Evolutionary conservation across 768 basidiomycete genomes (phyloP), one percentile per base, ranked within the genome.

Genomic region (Lentinula aciculospora): DNA sequence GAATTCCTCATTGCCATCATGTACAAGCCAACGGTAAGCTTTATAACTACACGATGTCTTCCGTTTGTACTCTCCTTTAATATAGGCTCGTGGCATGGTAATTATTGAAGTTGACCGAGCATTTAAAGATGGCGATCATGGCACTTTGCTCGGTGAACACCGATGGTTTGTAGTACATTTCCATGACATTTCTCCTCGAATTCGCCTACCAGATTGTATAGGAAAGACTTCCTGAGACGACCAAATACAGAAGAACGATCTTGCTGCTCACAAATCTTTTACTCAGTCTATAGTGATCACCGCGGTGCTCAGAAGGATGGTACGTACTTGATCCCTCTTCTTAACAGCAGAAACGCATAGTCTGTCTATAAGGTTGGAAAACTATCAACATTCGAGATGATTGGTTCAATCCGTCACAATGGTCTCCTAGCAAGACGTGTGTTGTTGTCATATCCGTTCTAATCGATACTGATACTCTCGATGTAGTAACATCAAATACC

Each of bases 241-340:
- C 54, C 54, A 21, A 44, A 8, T 28, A 17, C 8, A 3, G 54
- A 55, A 19, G 54, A 55, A 31, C 23, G 23, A 44, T 3, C 3
- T 21, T 36, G 54, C 23, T 28, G 28, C 23, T 42, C 54, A 6
- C 40, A 55, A 32, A 44, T 55, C 10, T 55, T 44, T 17, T 34
- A 55, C 21, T 55, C 54, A 5, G 27, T 27, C 4, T 55, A 55
- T 23, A 29, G 1, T 8, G 42, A 28, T 9, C 40, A 46, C 37
- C 54, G 54, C 15, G 44, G 23, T 19, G 54, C 54, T 3, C 54
- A 55, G 40, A 55, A 55, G 42, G 54, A 55, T 44, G 54, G 54
- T 44, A 31, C 28, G 40, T 39, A 29, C 7, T 42, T 3, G n/a
- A 15, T 17, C 25, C 12, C 12, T 12, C 15, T 37, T 23, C 3